These are phyloP conservation scores for Balakata baccata DNA, from an alignment of 345 rosid species.

Conservation along the genomic window DNA sequence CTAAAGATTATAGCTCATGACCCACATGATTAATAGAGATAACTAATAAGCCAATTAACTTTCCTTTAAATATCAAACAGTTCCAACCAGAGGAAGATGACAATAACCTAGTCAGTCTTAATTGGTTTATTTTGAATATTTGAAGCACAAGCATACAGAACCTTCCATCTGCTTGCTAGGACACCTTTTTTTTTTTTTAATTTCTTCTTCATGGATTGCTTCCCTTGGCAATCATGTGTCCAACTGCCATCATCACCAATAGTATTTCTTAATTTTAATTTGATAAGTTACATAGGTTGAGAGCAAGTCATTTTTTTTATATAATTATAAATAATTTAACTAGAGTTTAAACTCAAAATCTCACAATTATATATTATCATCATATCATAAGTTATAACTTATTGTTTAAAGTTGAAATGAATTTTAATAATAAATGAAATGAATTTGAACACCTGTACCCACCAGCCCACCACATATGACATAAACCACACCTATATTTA, in stretches of 20 bases:
- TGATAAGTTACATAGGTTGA: no score
- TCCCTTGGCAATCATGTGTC: constrained; percentile 39
- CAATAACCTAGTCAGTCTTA: background rate
- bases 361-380: no score
- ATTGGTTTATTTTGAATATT: background rate
- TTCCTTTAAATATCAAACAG: background rate
- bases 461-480: background rate
- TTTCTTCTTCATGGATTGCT: constrained; percentile 21
- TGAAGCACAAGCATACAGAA: constrained; percentile 16
- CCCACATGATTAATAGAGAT: constrained; percentile 5
- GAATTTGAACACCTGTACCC: constrained; percentile 6
- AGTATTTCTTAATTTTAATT: no score
- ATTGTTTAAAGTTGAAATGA: no score
- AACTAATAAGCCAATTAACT: background rate
- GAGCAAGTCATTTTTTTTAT: no score
- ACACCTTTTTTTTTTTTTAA: background rate
- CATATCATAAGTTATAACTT: no score
- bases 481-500: constrained; percentile 28
- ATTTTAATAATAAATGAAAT: no score
- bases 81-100: background rate
- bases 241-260: constrained; percentile 42
- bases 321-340: no score
- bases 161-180: constrained; percentile 12
- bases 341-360: no score
- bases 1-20: background rate